Evolutionary conservation across 768 basidiomycete species (phyloP).

Genomic region (Xanthoconium stramineum): DNA sequence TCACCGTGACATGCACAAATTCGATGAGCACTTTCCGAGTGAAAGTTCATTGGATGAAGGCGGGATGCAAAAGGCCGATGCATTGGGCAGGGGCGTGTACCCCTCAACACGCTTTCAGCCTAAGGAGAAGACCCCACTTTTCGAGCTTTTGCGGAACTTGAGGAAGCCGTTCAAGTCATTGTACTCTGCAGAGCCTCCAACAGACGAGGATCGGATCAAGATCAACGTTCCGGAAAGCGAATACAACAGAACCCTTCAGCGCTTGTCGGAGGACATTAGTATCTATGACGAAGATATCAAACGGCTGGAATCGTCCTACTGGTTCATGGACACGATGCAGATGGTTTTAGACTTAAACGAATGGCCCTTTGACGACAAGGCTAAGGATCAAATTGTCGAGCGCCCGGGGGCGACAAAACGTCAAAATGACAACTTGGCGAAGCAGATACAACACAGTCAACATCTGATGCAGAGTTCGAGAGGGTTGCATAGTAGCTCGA

Average conservation of each 20-base stretch:
- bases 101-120: background rate
- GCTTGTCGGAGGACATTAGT: background rate
- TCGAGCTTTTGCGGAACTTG: background rate
- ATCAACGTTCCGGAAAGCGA: background rate
- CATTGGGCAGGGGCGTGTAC: background rate
- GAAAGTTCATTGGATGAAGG: background rate
- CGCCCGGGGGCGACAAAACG: too few relatives aligned
- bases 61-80: background rate
- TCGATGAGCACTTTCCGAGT: background rate
- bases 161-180: background rate
- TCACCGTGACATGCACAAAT: background rate
- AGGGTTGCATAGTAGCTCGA: too few relatives aligned
- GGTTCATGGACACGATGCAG: background rate
- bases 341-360: background rate
- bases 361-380: too few relatives aligned
- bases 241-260: background rate
- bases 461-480: too few relatives aligned
- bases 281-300: background rate
- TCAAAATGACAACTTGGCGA: too few relatives aligned
- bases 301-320: background rate
- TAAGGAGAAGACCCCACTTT: background rate
- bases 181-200: background rate
- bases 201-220: background rate
- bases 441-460: too few relatives aligned
- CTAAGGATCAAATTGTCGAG: too few relatives aligned